These are phyloP conservation scores for Aspergillus carlsbadensis DNA, from an alignment of 495 filamentous ascomycete genomes.

Conservation along the genomic window DNA sequence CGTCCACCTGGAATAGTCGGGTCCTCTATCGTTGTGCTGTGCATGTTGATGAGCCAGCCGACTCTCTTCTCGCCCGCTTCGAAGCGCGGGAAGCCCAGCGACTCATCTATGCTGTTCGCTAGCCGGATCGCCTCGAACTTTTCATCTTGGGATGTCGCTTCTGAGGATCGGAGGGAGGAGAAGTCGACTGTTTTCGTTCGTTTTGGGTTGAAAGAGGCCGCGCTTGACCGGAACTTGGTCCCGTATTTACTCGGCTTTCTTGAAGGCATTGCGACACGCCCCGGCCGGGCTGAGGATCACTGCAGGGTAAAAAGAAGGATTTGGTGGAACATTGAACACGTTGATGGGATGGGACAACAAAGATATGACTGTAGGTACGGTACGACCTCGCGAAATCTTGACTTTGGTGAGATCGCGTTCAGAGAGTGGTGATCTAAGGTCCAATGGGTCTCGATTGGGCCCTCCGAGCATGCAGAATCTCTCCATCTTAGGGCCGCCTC, in stretches of 20 bases:
- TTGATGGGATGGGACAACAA: neutral
- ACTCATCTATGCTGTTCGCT: constrained; percentile 88
- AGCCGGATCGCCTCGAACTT: constrained; percentile 81
- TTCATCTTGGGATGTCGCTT: constrained; percentile 82
- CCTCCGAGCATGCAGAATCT: constrained; percentile 14
- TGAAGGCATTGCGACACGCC: constrained; percentile 52
- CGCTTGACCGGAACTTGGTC: constrained; percentile 50
- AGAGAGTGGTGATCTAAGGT: neutral
- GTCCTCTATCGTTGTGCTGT: constrained; percentile 84
- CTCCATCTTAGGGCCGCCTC: constrained; percentile 12
- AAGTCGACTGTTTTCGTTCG: constrained; percentile 76
- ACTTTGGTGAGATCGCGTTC: neutral
- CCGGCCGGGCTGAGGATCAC: constrained; percentile 29
- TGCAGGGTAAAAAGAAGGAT: constrained; percentile 5
- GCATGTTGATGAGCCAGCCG: constrained; percentile 95
- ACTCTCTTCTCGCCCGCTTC: constrained; percentile 82
- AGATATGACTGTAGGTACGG: neutral
- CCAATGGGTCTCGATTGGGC: constrained; percentile 23
- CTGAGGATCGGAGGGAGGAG: constrained; percentile 67
- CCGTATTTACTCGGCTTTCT: constrained; percentile 56
- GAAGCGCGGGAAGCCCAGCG: constrained; percentile 88
- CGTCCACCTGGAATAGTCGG: constrained; percentile 76
- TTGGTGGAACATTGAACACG: constrained; percentile 29
- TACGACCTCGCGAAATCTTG: no score
- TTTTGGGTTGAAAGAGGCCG: constrained; percentile 51